Percentiles rank a stretch among this genome's conserved stretches.
phyloP scores from a whole-genome alignment of 192 early-diverging fungal genomes.

The Pilobolus umbonatus region DNA sequence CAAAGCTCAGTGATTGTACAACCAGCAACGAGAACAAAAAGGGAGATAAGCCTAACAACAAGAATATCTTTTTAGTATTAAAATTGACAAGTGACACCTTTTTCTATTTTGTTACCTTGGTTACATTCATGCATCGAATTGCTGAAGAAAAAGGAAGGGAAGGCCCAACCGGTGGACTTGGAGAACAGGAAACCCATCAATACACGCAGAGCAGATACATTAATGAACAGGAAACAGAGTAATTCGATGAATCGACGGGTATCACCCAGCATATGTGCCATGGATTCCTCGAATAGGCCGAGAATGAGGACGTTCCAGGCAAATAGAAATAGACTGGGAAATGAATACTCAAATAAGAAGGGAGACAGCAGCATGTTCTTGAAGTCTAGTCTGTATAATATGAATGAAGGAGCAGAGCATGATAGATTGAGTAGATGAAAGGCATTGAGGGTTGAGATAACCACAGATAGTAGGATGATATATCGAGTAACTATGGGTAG shows the following conservation, averaged over 20 bases:
- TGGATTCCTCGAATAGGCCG: conserved; percentile 48
- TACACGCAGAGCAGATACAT: conserved; percentile 27
- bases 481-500: conserved; percentile 33
- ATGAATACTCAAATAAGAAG: conserved; percentile 29
- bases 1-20: conserved; percentile 40
- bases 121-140: conserved; percentile 51
- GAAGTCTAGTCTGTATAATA: conserved; percentile 28
- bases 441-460: conserved; percentile 22
- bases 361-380: conserved; percentile 35
- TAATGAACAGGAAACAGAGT: conserved; percentile 25
- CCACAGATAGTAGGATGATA: conserved; percentile 20
- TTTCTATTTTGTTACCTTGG: conserved; percentile 39
- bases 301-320: conserved; percentile 46
- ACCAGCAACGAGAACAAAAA: conserved; percentile 47
- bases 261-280: conserved; percentile 40
- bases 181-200: conserved; percentile 45
- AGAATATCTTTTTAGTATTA: neutral
- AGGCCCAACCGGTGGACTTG: conserved; percentile 43
- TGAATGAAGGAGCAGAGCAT: conserved; percentile 26
- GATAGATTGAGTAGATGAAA: conserved; percentile 9
- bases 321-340: conserved; percentile 25
- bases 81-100: conserved; percentile 1
- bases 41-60: conserved; percentile 41
- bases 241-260: conserved; percentile 36
- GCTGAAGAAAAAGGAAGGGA: conserved; percentile 49